These are phyloP conservation scores for Cercospora berteroae DNA, from an alignment of 2,329 filamentous ascomycete species.

Conservation along the genomic window DNA sequence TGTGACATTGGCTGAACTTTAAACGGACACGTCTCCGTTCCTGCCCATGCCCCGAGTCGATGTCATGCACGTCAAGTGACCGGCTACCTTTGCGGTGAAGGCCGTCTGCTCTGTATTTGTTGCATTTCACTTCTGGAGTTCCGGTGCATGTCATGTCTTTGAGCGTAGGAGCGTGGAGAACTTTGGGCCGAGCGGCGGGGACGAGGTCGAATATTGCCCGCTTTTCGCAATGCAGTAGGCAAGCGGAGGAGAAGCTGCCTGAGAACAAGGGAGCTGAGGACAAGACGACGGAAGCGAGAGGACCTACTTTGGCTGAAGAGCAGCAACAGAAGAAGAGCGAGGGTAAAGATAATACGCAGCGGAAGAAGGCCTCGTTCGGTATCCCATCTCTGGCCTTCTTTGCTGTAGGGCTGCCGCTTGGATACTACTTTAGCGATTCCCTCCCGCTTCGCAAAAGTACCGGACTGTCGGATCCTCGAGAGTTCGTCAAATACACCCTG, in stretches of 20 bases:
- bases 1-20: not conserved
- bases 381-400: constrained; percentile 27
- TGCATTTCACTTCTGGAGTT: not conserved
- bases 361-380: constrained; percentile 9
- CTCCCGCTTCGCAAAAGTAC: constrained; percentile 4
- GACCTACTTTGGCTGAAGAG: not conserved
- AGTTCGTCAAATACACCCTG: constrained; percentile 56
- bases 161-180: constrained; percentile 10
- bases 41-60: not conserved
- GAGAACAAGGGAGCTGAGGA: constrained; percentile 3
- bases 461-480: constrained; percentile 11
- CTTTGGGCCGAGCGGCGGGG: constrained; percentile 2
- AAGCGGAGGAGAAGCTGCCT: constrained; percentile 1
- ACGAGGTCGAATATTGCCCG: constrained; percentile 2
- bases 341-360: constrained; percentile 8
- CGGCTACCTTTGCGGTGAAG: not conserved
- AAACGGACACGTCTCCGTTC: constrained; percentile 4
- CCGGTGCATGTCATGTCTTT: constrained; percentile 4
- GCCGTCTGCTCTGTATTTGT: not conserved
- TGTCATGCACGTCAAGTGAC: constrained; percentile 3
- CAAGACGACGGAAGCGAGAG: not conserved
- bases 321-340: constrained; percentile 3
- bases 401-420: constrained; percentile 25
- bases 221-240: constrained; percentile 11
- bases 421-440: constrained; percentile 23